phyloP scores from a whole-genome alignment of 768 basidiomycete species.

The Cystobasidium onofrii region DNA sequence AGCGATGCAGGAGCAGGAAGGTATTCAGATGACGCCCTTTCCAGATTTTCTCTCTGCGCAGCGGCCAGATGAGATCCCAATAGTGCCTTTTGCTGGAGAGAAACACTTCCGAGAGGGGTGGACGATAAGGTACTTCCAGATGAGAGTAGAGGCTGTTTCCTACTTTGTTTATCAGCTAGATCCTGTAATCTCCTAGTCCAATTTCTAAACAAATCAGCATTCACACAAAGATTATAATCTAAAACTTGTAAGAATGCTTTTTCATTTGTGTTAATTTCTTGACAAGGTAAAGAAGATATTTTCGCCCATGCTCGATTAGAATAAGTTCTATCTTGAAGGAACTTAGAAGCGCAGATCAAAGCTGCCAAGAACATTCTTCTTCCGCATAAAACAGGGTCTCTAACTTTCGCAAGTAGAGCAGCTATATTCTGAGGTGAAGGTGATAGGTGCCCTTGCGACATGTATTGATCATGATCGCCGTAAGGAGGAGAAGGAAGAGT shows the following conservation, averaged over 20 bases:
- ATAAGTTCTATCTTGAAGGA: conserved; percentile 85
- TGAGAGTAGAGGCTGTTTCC: not conserved
- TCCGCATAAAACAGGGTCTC: conserved; percentile 61
- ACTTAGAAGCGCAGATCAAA: conserved; percentile 81
- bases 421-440: not conserved
- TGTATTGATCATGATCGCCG: not conserved
- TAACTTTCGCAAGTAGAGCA: conserved; percentile 11
- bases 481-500: conserved; percentile 13
- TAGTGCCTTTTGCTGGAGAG: not conserved
- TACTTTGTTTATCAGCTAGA: conserved; percentile 21
- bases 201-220: conserved; percentile 36
- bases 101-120: not conserved
- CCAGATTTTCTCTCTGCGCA: not conserved
- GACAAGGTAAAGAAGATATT: conserved; percentile 72
- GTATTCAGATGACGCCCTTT: not conserved
- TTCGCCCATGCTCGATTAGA: conserved; percentile 86
- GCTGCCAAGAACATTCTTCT: conserved; percentile 80
- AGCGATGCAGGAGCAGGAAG: conserved; percentile 2
- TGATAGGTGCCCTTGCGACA: not conserved
- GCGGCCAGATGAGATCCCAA: not conserved
- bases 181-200: conserved; percentile 32
- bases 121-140: not conserved
- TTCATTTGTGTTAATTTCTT: conserved; percentile 82
- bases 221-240: conserved; percentile 49
- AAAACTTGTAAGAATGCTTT: conserved; percentile 76